These are phyloP conservation scores for Hymenoscyphus fraxineus DNA, from an alignment of 2,329 filamentous ascomycete species.

Conservation along the genomic window DNA sequence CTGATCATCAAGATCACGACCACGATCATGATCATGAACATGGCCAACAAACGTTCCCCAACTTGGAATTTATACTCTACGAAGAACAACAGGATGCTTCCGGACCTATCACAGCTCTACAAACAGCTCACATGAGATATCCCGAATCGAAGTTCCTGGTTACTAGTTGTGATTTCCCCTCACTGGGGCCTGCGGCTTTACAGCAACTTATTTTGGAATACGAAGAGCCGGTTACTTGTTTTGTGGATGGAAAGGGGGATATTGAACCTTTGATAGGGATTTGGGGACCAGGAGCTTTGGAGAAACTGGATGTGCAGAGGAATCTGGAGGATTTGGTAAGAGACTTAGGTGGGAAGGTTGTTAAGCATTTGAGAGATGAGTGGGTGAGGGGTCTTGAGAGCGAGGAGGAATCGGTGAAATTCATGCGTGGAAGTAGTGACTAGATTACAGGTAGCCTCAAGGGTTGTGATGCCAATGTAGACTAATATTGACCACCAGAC, in stretches of 20 bases:
- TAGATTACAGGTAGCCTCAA: not conserved
- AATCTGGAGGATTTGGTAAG: conserved; percentile 22
- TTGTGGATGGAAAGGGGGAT: conserved; percentile 31
- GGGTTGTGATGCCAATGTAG: too few species aligned
- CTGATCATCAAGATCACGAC: not conserved
- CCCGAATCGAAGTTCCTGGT: not conserved
- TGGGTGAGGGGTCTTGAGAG: conserved; percentile 42
- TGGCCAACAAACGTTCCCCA: not conserved
- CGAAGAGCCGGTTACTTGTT: conserved; percentile 35
- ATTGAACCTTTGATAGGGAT: conserved; percentile 38
- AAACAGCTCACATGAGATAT: not conserved
- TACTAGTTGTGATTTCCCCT: conserved; percentile 34
- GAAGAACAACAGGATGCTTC: not conserved
- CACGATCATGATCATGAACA: not conserved
- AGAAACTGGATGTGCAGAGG: conserved; percentile 10
- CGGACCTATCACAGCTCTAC: not conserved
- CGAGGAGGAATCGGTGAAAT: conserved; percentile 39
- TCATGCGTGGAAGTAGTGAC: not conserved
- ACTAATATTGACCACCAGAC: too few species aligned
- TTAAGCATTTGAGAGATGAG: conserved; percentile 35
- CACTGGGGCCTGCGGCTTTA: conserved; percentile 31
- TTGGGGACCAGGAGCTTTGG: conserved; percentile 35
- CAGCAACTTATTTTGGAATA: conserved; percentile 29
- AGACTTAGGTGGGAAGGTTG: conserved; percentile 20
- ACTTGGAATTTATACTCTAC: not conserved